These are phyloP conservation scores for Tricholoma terreum DNA, from an alignment of 768 basidiomycete genomes.

Conservation along the genomic window DNA sequence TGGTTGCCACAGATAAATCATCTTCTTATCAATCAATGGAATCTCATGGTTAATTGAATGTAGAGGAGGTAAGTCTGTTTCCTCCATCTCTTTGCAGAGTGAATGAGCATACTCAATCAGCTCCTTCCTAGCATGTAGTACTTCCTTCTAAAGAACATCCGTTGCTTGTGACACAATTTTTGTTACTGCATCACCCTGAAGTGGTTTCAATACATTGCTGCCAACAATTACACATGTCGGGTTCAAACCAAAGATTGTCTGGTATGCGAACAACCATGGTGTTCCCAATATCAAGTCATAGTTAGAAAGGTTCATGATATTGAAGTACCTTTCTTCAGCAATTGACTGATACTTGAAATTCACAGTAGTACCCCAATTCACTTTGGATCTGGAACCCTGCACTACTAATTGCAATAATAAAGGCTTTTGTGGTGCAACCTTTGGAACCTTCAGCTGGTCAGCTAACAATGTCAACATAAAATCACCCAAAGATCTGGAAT, in stretches of 20 bases:
- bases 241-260: slow-evolving; percentile 20
- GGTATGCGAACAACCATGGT: slow-evolving; percentile 30
- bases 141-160: slow-evolving; percentile 1
- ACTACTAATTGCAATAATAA: slow-evolving; percentile 36
- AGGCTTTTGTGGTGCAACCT: slow-evolving; percentile 25
- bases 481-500: too few species aligned
- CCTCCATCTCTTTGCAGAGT: too few species aligned
- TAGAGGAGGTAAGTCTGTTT: neutral
- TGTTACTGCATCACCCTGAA: slow-evolving; percentile 11
- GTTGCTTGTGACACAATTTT: slow-evolving; percentile 9
- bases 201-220: slow-evolving; percentile 12
- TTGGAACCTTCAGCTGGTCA: slow-evolving; percentile 33
- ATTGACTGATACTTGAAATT: too few species aligned
- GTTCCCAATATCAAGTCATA: too few species aligned
- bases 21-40: neutral
- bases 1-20: too few species aligned
- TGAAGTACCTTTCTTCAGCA: slow-evolving; percentile 24
- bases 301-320: slow-evolving; percentile 40
- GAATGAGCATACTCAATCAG: too few species aligned
- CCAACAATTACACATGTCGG: too few species aligned
- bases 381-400: too few species aligned
- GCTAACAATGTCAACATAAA: slow-evolving; percentile 40
- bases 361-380: too few species aligned
- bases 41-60: neutral
- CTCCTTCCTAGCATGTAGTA: slow-evolving; percentile 16